These are phyloP conservation scores for Nicotiana benthamiana DNA, from an alignment of 257 asterid species.

Conservation along the genomic window DNA sequence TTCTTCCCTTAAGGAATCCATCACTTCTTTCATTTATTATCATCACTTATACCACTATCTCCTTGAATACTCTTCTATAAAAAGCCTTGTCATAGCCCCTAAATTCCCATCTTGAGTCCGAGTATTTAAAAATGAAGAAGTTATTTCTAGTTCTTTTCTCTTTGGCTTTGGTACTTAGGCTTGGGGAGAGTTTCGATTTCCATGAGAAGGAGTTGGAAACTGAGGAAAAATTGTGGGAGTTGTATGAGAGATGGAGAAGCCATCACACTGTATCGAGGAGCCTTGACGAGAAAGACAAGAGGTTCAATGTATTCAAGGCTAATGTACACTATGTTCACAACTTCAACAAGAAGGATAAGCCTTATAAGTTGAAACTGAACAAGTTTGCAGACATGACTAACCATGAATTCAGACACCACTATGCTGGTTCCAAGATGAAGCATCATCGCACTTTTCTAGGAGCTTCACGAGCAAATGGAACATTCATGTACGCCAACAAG, in stretches of 20 bases:
- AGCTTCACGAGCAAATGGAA: constrained; percentile 15
- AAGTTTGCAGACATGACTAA: constrained; percentile 84
- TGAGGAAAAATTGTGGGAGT: constrained; percentile 59
- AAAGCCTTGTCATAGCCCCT: constrained; percentile 22
- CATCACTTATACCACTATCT: neutral
- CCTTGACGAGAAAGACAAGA: constrained; percentile 50
- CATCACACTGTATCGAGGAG: constrained; percentile 70
- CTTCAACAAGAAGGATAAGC: constrained; percentile 62
- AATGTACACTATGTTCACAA: constrained; percentile 50
- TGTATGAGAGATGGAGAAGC: constrained; percentile 90
- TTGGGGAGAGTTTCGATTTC: constrained; percentile 55
- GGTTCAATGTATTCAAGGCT: constrained; percentile 72
- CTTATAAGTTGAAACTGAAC: constrained; percentile 72
- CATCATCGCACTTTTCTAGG: constrained; percentile 62
- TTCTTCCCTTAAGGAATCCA: constrained; percentile 29
- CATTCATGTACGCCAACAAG: constrained; percentile 52
- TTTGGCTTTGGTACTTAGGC: constrained; percentile 25
- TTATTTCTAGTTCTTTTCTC: constrained; percentile 28
- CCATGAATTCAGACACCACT: constrained; percentile 62
- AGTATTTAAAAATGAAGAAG: constrained; percentile 19
- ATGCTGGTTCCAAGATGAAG: constrained; percentile 60
- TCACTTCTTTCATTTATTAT: neutral
- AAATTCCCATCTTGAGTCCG: neutral
- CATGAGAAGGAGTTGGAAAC: constrained; percentile 66
- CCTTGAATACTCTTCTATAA: constrained; percentile 28